Evolutionary conservation across 2,329 filamentous ascomycete genomes (phyloP), one percentile per base, ranked within the genome.

Genomic region (Thermoascus crustaceus): DNA sequence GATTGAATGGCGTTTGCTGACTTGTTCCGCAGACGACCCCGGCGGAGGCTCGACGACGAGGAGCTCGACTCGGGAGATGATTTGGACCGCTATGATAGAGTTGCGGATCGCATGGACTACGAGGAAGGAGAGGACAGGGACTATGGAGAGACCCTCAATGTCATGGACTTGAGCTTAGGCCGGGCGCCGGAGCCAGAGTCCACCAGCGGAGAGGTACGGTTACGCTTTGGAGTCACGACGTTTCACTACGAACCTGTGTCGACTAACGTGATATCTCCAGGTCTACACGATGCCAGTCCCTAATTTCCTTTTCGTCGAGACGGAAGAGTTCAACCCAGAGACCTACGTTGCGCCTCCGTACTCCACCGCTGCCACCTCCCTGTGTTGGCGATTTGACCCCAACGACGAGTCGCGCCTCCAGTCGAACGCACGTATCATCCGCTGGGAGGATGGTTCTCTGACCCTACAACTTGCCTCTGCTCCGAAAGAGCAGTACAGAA

Each of bases 371-470:
- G 70, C 76, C 35, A 76, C 73, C 14, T 80, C 78, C 0, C 64
- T 81, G 18, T 76, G 78, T 48, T 81, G 78, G 77, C 73, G 78
- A 34, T 71, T 72, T 48, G 76, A 77, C 30, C 76, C 77, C n/a
- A 69, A 68, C 2, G 64, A 79, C 37, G 68, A 69, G 4, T 57
- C 63, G 4, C 56, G 71, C 23, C 60, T 80, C 9, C 77, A 82
- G 51, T 80, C 76, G 5, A 82, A 81, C 48, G 75, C 76, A 7
- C 75, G 78, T 25, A 67, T 82, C 34, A 66, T 81, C 32, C 71
- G 73, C 43, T 82, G 78, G 78, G 78, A 76, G 11, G 78, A 82
- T 48, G 78, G 78, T 23, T 79, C 74, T 4, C 58, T 81, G 30
- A 81, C 78, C 2, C 62, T 82, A 3, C 78, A 82, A 48, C 66